phyloP scores from a whole-genome alignment of 495 filamentous ascomycete genomes.

The Penicillium paradoxum region DNA sequence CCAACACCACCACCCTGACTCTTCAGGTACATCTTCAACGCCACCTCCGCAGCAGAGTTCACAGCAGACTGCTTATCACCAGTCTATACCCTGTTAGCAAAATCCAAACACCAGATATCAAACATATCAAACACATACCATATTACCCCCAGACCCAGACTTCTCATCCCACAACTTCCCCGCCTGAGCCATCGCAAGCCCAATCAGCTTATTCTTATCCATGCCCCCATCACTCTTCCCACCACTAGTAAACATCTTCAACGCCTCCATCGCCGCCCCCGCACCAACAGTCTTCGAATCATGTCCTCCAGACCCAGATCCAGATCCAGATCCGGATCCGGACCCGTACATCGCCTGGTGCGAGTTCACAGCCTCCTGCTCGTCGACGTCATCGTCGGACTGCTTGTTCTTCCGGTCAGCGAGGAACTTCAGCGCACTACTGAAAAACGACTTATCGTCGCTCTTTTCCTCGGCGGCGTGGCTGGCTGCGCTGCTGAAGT shows the following conservation, averaged over 20 bases:
- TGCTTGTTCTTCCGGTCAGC: slow-evolving; percentile 35
- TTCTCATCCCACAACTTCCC: slow-evolving; percentile 61
- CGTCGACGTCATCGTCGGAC: slow-evolving; percentile 46
- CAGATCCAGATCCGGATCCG: too few species aligned
- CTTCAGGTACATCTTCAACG: slow-evolving; percentile 67
- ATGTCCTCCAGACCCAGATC: too few species aligned
- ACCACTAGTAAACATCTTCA: slow-evolving; percentile 59
- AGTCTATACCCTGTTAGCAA: slow-evolving; percentile 27
- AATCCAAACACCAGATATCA: neutral
- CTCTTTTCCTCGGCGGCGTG: slow-evolving; percentile 42
- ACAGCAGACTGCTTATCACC: slow-evolving; percentile 60
- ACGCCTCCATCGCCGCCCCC: slow-evolving; percentile 62
- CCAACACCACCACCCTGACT: slow-evolving; percentile 44
- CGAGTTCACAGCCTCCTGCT: slow-evolving; percentile 48
- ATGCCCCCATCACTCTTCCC: slow-evolving; percentile 26
- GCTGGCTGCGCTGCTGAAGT: slow-evolving; percentile 42
- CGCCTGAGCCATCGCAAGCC: slow-evolving; percentile 65
- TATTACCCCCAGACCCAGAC: slow-evolving; percentile 37
- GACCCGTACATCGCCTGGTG: slow-evolving; percentile 56
- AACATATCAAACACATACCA: slow-evolving; percentile 35
- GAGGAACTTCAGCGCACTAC: slow-evolving; percentile 44
- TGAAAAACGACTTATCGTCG: slow-evolving; percentile 44
- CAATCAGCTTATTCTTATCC: slow-evolving; percentile 58
- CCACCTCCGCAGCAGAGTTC: slow-evolving; percentile 56
- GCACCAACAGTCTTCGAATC: slow-evolving; percentile 46